These are phyloP conservation scores for Xylaria telfairii DNA, from an alignment of 495 filamentous ascomycete species.

Conservation along the genomic window DNA sequence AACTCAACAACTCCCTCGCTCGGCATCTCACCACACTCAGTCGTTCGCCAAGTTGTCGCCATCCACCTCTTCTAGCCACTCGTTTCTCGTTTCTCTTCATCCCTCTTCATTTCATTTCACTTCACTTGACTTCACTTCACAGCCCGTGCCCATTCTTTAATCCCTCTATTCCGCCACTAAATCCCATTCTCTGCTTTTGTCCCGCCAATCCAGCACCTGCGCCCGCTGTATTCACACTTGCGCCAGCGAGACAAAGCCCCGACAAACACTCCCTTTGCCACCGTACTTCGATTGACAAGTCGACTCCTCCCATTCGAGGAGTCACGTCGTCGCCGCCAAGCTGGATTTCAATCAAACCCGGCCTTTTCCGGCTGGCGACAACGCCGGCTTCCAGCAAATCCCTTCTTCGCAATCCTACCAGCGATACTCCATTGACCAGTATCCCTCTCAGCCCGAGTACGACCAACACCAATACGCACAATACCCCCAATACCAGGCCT, in stretches of 20 bases:
- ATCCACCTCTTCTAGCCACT: conserved; percentile 9
- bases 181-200: background rate
- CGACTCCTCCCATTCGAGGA: conserved; percentile 38
- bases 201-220: background rate
- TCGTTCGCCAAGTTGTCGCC: conserved; percentile 19
- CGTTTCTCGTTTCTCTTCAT: conserved; percentile 13
- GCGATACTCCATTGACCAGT: conserved; percentile 26
- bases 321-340: conserved; percentile 34
- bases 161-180: background rate
- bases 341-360: conserved; percentile 40
- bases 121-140: too few relatives aligned
- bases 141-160: background rate
- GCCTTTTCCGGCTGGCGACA: conserved; percentile 37
- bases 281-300: conserved; percentile 21
- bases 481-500: conserved; percentile 28
- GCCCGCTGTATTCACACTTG: background rate
- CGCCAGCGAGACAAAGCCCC: conserved; percentile 4
- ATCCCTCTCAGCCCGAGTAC: conserved; percentile 33
- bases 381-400: conserved; percentile 39
- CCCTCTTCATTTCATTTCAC: conserved; percentile 11
- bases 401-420: conserved; percentile 37
- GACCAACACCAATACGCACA: conserved; percentile 33
- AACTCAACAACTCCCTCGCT: conserved; percentile 16
- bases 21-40: conserved; percentile 21
- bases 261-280: background rate